Conservation (phyloP, 164 flowering plant genomes). For the Akebia trifoliata region DNA sequence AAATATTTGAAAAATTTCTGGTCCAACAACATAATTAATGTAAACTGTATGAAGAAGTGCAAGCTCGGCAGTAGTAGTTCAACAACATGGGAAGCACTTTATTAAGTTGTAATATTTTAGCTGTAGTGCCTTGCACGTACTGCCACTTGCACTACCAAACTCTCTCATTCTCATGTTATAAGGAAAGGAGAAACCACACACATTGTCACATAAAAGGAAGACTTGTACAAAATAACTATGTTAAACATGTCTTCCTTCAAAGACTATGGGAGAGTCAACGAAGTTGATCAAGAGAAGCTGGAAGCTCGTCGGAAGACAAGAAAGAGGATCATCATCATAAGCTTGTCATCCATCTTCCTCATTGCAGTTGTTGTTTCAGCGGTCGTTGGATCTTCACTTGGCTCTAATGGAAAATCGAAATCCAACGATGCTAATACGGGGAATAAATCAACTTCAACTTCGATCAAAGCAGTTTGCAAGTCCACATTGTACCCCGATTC, state of each 20-base stretch:
- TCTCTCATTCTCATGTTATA: background rate
- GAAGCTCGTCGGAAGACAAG: slow-evolving; percentile 35
- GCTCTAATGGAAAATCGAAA: background rate
- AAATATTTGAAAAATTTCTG: too few species aligned
- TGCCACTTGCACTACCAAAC: background rate
- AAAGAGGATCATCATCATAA: slow-evolving; percentile 42
- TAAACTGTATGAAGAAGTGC: too few species aligned
- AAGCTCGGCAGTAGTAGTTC: too few species aligned
- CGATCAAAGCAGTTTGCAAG: slow-evolving; percentile 51
- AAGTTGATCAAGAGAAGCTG: slow-evolving; percentile 39
- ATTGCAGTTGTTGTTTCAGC: slow-evolving; percentile 42
- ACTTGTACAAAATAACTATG: too few species aligned
- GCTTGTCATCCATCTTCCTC: slow-evolving; percentile 43
- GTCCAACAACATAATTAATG: too few species aligned
- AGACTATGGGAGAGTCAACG: slow-evolving; percentile 46
- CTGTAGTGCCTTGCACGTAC: background rate
- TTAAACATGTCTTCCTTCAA: slow-evolving; percentile 20
- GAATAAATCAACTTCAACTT: slow-evolving; percentile 14
- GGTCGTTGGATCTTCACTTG: slow-evolving; percentile 34
- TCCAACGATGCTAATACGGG: background rate
- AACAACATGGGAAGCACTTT: slow-evolving; percentile 7
- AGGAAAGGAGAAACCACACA: background rate
- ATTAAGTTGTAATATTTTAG: background rate
- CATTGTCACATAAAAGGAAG: background rate
- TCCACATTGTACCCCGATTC: slow-evolving; percentile 48